Evolutionary conservation across 306 rosid species (phyloP).

Genomic region (Abrus pulchellus): DNA sequence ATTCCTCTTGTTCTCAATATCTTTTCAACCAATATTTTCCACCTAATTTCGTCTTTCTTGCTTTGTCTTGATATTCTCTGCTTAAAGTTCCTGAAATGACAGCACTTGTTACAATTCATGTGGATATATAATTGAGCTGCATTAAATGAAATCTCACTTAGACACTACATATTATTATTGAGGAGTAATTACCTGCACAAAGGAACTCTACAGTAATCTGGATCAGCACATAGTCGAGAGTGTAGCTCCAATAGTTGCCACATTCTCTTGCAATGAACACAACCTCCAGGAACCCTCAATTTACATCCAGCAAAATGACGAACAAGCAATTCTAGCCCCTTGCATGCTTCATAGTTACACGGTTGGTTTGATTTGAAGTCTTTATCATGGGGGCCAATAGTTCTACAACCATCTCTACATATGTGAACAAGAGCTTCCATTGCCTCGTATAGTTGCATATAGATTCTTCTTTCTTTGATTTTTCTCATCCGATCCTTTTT

Average conservation of each 20-base stretch:
- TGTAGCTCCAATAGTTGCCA: slow-evolving; percentile 96
- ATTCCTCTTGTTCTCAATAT: slow-evolving; percentile 72
- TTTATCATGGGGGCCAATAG: slow-evolving; percentile 89
- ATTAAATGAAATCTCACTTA: neutral
- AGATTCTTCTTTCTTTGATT: slow-evolving; percentile 68
- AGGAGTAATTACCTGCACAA: slow-evolving; percentile 73
- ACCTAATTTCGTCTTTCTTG: slow-evolving; percentile 87
- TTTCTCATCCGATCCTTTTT: slow-evolving; percentile 68
- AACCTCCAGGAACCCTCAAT: slow-evolving; percentile 87
- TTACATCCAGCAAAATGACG: slow-evolving; percentile 96
- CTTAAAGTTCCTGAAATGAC: slow-evolving; percentile 84
- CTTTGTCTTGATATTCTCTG: slow-evolving; percentile 66
- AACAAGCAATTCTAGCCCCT: slow-evolving; percentile 85
- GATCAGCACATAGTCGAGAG: slow-evolving; percentile 80
- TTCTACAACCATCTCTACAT: slow-evolving; percentile 89
- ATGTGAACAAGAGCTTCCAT: slow-evolving; percentile 99
- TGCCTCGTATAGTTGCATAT: slow-evolving; percentile 80
- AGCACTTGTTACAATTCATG: slow-evolving; percentile 6
- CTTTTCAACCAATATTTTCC: slow-evolving; percentile 78
- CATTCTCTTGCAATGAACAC: slow-evolving; percentile 91
- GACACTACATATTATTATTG: neutral
- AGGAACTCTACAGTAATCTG: slow-evolving; percentile 74
- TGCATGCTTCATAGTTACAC: slow-evolving; percentile 80
- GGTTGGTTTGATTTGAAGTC: slow-evolving; percentile 79
- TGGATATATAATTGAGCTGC: neutral